Evolutionary conservation across 345 rosid species (phyloP).

Genomic region (Rhizophora mangle): DNA sequence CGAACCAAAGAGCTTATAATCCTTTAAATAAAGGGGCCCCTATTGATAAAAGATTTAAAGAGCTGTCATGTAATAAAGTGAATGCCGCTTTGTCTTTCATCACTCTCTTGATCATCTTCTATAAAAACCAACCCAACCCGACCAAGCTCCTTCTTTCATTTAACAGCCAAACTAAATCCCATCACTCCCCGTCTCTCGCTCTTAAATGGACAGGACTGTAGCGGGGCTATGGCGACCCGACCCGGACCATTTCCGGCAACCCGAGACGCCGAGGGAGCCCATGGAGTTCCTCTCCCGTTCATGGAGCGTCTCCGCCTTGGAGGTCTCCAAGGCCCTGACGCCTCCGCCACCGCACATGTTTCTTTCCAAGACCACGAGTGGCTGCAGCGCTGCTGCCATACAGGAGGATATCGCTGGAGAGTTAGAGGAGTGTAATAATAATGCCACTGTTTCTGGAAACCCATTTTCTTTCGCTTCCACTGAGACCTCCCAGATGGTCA

Average conservation of each 20-base stretch:
- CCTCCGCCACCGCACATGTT: constrained; percentile 55
- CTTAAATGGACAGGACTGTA: constrained; percentile 55
- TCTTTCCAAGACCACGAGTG: constrained; percentile 42
- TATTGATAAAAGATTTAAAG: neutral
- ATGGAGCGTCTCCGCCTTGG: constrained; percentile 88
- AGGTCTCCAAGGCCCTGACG: constrained; percentile 69
- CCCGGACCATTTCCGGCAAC: constrained; percentile 56
- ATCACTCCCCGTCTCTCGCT: constrained; percentile 1
- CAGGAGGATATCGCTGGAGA: constrained; percentile 70
- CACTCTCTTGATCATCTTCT: constrained; percentile 5
- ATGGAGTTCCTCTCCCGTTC: constrained; percentile 98
- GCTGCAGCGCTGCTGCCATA: constrained; percentile 31
- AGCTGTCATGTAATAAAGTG: neutral
- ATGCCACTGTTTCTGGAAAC: constrained; percentile 66
- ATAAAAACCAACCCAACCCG: constrained; percentile 20
- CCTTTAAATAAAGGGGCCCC: neutral
- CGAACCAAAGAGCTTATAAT: too few species aligned
- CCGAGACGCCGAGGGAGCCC: constrained; percentile 84
- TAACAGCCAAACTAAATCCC: neutral
- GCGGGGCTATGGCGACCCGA: constrained; percentile 62
- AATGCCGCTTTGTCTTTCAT: neutral
- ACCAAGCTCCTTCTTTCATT: neutral
- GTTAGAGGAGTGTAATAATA: constrained; percentile 39
- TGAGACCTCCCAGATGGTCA: constrained; percentile 95
- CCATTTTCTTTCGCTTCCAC: constrained; percentile 91